Base-by-base conservation (phyloP, 1,284 basidiomycete species). In the Trichosporon sp. region DNA sequence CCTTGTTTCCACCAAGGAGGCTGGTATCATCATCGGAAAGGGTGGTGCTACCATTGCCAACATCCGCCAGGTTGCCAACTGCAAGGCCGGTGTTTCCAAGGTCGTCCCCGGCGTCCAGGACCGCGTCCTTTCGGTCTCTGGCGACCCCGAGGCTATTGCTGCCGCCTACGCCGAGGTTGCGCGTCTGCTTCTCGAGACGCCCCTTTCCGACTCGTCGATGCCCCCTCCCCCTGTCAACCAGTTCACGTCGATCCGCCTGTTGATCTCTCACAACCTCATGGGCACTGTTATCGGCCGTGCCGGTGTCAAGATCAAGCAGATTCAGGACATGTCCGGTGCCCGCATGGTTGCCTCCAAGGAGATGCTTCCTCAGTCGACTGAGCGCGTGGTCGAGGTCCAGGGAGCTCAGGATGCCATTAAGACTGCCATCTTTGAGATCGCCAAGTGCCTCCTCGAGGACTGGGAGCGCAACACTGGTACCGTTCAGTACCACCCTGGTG, bases 211-310 rank as follows among this genome's bases (percentile, higher is more conserved):
- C 88, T 85, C 90, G 88, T 77, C 87, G 88, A 75, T 91, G 89
- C 72, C 92, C 88, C 87, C 90, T 72, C 84, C 86, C 35, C 85
- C 85, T n/a, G 88, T 91, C 74, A 85, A 89, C 77, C 87, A 91
- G 66, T 90, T 93, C 84, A 95, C 94, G 69, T 92, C 94, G 73
- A 91, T 98, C 82, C 93, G 94, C 72, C 92, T 97, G 75, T 90
- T 99, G 79, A 94, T 99, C 83, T 97, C 95, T 68, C 96, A 99
- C 87, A 96, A 97, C 84, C 89, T 98, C 76, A 99, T 99, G 97
- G 97, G 97, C 69, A 96, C 95, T 70, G 94, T 99, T 85, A 99
- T 99, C 79, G 97, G 97, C 76, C 93, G 96, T 78, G 92, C 87
- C 72, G 97, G 97, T 76, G 90, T 93, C 84, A 99, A 98, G 90